Conservation (phyloP, 495 filamentous ascomycete genomes). For the Aspergillus affinis region DNA sequence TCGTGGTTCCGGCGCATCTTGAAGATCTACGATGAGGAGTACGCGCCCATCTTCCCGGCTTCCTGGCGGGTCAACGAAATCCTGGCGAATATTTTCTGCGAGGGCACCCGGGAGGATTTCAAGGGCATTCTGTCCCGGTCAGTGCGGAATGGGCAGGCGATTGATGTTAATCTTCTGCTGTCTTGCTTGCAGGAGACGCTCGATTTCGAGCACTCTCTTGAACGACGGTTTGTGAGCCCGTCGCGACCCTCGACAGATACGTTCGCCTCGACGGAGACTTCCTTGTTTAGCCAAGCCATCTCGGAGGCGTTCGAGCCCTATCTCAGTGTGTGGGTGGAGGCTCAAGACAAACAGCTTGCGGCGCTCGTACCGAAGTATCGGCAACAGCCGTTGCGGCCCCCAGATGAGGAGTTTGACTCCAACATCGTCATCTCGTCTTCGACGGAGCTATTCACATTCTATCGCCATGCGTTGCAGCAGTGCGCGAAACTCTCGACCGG, state of each 20-base stretch:
- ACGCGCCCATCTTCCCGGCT: constrained; percentile 81
- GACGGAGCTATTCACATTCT: constrained; percentile 96
- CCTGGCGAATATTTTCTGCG: constrained; percentile 90
- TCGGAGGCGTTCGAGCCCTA: constrained; percentile 98
- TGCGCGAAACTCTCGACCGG: constrained; percentile 95
- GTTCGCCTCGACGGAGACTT: constrained; percentile 73
- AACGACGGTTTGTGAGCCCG: constrained; percentile 75
- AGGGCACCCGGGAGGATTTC: constrained; percentile 93
- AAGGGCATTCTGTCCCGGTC: constrained; percentile 87
- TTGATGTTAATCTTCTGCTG: constrained; percentile 90
- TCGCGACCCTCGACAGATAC: constrained; percentile 90
- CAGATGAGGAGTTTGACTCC: constrained; percentile 88
- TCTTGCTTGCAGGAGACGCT: constrained; percentile 95
- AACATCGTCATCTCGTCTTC: constrained; percentile 91
- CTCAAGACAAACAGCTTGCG: constrained; percentile 87
- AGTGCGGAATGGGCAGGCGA: constrained; percentile 78
- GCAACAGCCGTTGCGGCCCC: constrained; percentile 72
- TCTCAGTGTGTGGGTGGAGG: constrained; percentile 94
- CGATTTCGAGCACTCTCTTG: constrained; percentile 92
- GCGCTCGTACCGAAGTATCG: constrained; percentile 87
- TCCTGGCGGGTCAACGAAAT: constrained; percentile 90
- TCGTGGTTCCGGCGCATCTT: constrained; percentile 96
- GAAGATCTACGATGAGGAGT: constrained; percentile 95
- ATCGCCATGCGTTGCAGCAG: constrained; percentile 85
- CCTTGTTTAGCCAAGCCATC: constrained; percentile 85